Conservation (phyloP, 345 rosid species). For the Noccaea caerulescens region DNA sequence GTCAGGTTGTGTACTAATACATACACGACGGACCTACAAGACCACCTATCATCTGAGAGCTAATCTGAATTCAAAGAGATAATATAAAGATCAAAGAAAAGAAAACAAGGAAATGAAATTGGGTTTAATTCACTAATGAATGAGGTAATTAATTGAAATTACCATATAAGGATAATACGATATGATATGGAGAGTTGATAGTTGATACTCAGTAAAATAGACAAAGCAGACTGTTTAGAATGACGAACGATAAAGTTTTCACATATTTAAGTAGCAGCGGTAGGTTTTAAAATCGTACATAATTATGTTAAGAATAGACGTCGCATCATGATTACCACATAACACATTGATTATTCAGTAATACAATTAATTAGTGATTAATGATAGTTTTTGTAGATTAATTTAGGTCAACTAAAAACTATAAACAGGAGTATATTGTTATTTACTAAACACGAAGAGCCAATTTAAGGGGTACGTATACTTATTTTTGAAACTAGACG, state of each 20-base stretch:
- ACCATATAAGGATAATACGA: too few species aligned
- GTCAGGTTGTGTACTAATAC: too few species aligned
- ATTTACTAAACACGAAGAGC: neutral
- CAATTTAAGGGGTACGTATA: neutral
- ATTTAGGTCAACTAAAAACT: neutral
- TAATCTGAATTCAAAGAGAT: too few species aligned
- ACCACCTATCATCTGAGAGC: too few species aligned
- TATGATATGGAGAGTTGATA: too few species aligned
- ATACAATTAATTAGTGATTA: neutral
- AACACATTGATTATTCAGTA: neutral
- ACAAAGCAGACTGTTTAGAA: neutral
- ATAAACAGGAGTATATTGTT: neutral
- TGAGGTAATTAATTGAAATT: too few species aligned
- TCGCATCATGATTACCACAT: constrained; percentile 2
- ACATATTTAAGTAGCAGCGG: neutral
- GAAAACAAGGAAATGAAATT: too few species aligned
- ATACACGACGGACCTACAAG: too few species aligned
- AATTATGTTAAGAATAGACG: neutral
- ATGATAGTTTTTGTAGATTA: neutral
- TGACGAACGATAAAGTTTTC: neutral
- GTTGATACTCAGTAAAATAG: too few species aligned
- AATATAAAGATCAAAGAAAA: too few species aligned
- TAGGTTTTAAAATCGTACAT: neutral
- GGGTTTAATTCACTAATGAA: neutral
- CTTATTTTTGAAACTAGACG: neutral